Base-by-base conservation (phyloP, 805 yeast species). In the Saccharomycopsis sp. region DNA sequence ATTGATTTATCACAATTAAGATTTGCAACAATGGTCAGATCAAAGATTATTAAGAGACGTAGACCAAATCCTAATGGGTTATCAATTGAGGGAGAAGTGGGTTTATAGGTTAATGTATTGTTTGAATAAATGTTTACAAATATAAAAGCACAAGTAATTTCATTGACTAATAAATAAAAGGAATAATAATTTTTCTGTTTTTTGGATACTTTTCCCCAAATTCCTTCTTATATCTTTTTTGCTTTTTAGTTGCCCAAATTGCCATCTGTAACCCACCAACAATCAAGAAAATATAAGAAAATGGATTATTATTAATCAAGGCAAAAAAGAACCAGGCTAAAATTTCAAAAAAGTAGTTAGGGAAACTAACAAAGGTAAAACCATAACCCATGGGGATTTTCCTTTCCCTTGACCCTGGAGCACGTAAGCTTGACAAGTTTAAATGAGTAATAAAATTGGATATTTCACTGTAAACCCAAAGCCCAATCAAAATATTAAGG, bases 271-370 rank as follows among this genome's bases (percentile, higher is more conserved):
- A 70, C 12, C 82, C 65, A 36, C 92, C 79, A 36, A 85, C 84
- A 15, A 66, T 51, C 37, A 77, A 63, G 63, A 92, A 92, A 18
- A 84, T 52, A 55, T 77, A 69, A 25, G 89, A 72, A 27, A 87
- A 70, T 72, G 89, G 68, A 63, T 87, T 86, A 47, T 86, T 79
- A 51, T 75, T 78, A 55, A 86, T 65, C 21, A 86, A 44, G 17
- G 89, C 74, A 53, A 79, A 76, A 21, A 70, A 60, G 1, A 79
- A 55, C 95, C 96, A 92, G 1, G 78, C 67, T 50, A 80, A 61
- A 33, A 74, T 63, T 67, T 92, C 98, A 58, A 87, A 89, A 51
- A 86, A 80, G 60, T 92, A 92, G 64, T 92, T 92, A 50, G 98
- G 98, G 59, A 86, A 82, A n/a, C 92, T 77, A 27, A 88, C 83